Evolutionary conservation across 2,329 filamentous ascomycete genomes (phyloP), one percentile per base, ranked within the genome.

Genomic region (Fusarium dlaminii): DNA sequence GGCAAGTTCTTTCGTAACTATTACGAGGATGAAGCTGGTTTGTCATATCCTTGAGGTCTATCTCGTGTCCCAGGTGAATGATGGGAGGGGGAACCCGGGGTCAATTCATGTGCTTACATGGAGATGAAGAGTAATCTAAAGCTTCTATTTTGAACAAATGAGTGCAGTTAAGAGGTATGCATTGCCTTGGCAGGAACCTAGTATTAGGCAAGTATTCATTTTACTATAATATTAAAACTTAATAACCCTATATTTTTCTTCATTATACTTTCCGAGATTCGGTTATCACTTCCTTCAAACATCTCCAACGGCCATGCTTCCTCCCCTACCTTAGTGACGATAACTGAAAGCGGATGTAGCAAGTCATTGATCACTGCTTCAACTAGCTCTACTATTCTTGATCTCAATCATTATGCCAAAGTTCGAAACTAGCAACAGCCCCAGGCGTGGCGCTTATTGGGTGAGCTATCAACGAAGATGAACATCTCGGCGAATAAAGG

Each of bases 21-120:
- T 68, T 74, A 57, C 68, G 59, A 66, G 72, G 68, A 62, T 74
- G 48, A 43, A 56, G 63, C 56, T 61, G 46, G 63, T 58, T 64
- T 63, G 43, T 63, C 54, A 43, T 60, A 55, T 52, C 43, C 48
- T 62, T 69, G 40, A 56, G 55, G 36, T 40, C 14, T 34, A 40
- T 39, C 37, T 56, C 29, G 39, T 45, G 32, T 43, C 39, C 45
- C 22, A 36, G 37, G 49, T 67, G 40, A 42, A 65, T 17, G 55
- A 49, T n/a, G 30, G 30, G 55, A 57, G 55, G 39, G 39, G 37
- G 43, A 43, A 42, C 49, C 24, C 9, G n/a, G 24, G 7, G 24
- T 24, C 49, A 37, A 27, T 27, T 54, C 24, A 27, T 37, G 24
- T 54, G 18, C 30, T 27, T 22, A 15, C 18, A 36, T 20, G 20